Percentiles rank a stretch among this genome's conserved stretches.
Evolutionary conservation across 208 protist species (phyloP).

Genomic region (Acanthamoeba rhysodes): DNA sequence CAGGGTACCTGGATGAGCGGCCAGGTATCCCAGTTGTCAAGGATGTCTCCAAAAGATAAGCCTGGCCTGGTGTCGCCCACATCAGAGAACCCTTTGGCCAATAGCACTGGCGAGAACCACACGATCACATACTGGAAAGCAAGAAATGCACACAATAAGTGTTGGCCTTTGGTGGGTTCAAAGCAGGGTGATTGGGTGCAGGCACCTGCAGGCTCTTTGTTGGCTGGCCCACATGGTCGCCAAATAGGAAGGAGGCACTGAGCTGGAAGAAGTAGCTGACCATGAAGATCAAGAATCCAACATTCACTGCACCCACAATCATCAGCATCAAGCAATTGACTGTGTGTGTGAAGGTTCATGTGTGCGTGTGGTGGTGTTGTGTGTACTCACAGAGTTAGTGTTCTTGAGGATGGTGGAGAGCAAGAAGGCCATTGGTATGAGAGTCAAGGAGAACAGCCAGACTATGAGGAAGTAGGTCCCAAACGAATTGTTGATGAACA

Average conservation of each 20-base stretch:
- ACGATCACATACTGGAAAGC: slow-evolving; percentile 54
- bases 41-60: slow-evolving; percentile 42
- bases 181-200: no score
- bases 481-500: slow-evolving; percentile 82
- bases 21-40: slow-evolving; percentile 59
- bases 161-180: no score
- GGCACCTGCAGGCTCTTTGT: slow-evolving; percentile 26
- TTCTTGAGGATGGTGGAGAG: slow-evolving; percentile 78
- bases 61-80: background rate
- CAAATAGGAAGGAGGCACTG: slow-evolving; percentile 29
- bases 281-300: slow-evolving; percentile 74
- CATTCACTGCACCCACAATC: background rate
- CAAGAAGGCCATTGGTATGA: slow-evolving; percentile 82
- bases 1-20: slow-evolving; percentile 33
- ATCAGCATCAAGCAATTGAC: no score
- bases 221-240: background rate
- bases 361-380: background rate
- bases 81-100: slow-evolving; percentile 71
- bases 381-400: slow-evolving; percentile 32
- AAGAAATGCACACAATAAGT: no score
- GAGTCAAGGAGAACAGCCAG: slow-evolving; percentile 79
- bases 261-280: slow-evolving; percentile 69
- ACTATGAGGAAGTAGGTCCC: slow-evolving; percentile 85
- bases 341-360: background rate
- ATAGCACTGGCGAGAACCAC: slow-evolving; percentile 72